Base-by-base conservation (phyloP, 2,329 filamentous ascomycete species). In the Colletotrichum spaethianum region DNA sequence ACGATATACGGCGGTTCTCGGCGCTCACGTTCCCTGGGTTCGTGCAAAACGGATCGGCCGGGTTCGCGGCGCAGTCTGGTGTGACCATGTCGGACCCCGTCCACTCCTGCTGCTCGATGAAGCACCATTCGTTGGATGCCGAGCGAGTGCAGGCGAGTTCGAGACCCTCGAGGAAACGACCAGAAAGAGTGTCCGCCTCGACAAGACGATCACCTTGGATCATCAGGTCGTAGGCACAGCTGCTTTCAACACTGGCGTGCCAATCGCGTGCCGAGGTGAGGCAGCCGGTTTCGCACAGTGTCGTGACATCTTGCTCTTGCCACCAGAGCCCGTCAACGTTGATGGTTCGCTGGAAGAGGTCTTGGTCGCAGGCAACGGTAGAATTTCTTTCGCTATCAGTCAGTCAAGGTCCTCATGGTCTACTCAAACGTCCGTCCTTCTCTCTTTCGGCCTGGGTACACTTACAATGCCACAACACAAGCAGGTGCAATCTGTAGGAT, bases 1-100 rank as follows among this genome's bases (percentile, higher is more conserved):
- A 52, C 16, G 70, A 70, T 23, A 70, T 70, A 20, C 66, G 64
- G 23, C 55, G 63, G 50, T 73, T 73, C 52, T 73, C 57, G 23
- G 61, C 23, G n/a, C 26, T 44, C 14, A 57, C 53, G 18, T 70
- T 59, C 40, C 52, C 66, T 2, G 48, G 53, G 62, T 73, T 64
- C 20, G 60, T 55, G 44, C 66, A 73, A 48, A 56, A 70, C 33
- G 71, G 71, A n/a, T 70, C 71, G 5, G 50, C 12, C 3, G 71
- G 71, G 16, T 67, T 70, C 18, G 71, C 71, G 16, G 46, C 55
- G 59, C 71, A 73, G 57, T 73, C 48, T 7, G 63, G 31, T 44
- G 67, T 56, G 4, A 73, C 67, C 14, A 73, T 44, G 44, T 71
- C 71, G 11, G 62, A 67, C 23, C 71, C 71, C 11, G 66, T 61